Base-by-base conservation (phyloP, 345 rosid species). In the Aethionema arabicum region DNA sequence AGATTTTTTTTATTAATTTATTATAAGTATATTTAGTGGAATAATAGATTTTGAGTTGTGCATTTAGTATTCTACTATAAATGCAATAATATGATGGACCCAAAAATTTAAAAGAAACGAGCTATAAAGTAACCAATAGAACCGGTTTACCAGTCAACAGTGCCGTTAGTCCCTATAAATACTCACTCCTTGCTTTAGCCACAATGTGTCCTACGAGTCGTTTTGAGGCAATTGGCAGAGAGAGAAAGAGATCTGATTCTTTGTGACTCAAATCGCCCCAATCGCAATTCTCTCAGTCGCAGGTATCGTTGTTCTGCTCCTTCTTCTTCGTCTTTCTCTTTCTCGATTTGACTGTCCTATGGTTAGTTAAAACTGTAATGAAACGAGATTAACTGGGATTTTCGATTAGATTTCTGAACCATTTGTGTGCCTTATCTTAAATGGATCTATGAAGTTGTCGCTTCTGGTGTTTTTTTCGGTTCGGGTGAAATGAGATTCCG, bases 101-200 rank as follows among this genome's bases (percentile, higher is more conserved):
- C 13, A 10, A 56, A 30, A 56, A 48, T 5, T 4, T 30, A 33
- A 55, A 41, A 44, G 36, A 13, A 9, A 43, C 35, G 11, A 46
- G 56, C 32, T 5, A 4, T 41, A 10, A 6, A 12, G n/a, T 30
- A 40, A 70, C 74, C 69, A 53, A 63, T 2, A 32, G 59, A 43
- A n/a, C 68, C 69, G 69, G 74, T 70, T 21, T 16, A 32, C 13
- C 74, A 63, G 69, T 70, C 52, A 49, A 33, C 53, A 48, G 47
- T 49, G 30, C 53, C 51, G 69, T 70, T 70, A 48, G 41, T 11
- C 47, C 48, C 65, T 70, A 70, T 70, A 70, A 70, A 70, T 70
- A 70, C 41, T n/a, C 11, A 8, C 40, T 6, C 6, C 64, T 14
- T 39, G 14, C 1, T 4, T 13, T 7, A 32, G 0, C 15, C 47